These are phyloP conservation scores for Macadamia integrifolia DNA, from an alignment of 164 flowering plant genomes.

Conservation along the genomic window DNA sequence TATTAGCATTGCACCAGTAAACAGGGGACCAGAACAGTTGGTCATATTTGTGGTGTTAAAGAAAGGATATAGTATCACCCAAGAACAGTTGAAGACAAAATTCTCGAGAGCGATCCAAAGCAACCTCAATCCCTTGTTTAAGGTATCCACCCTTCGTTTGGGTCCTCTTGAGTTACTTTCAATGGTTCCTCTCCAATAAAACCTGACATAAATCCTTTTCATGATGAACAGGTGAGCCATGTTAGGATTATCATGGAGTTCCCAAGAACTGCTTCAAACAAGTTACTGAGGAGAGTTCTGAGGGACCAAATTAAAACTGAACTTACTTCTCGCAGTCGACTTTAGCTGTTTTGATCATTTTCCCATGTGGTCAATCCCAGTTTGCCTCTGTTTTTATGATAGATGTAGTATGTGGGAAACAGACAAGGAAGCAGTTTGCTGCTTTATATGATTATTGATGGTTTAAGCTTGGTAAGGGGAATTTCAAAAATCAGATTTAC, in stretches of 20 bases:
- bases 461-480: too few relatives aligned
- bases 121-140: constrained; percentile 85
- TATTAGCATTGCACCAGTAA: constrained; percentile 46
- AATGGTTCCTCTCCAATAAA: too few relatives aligned
- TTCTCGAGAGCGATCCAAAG: constrained; percentile 75
- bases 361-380: too few relatives aligned
- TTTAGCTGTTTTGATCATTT: constrained; percentile 21
- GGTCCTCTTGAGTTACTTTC: too few relatives aligned
- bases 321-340: constrained; percentile 44
- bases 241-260: constrained; percentile 77
- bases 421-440: too few relatives aligned
- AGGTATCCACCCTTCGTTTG: constrained; percentile 36
- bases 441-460: too few relatives aligned
- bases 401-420: too few relatives aligned
- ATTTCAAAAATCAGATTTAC: too few relatives aligned
- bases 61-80: constrained; percentile 32
- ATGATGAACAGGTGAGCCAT: constrained; percentile 53
- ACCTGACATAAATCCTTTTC: not conserved
- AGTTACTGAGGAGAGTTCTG: constrained; percentile 73
- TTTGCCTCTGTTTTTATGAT: too few relatives aligned
- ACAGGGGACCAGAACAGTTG: constrained; percentile 83
- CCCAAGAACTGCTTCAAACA: constrained; percentile 91
- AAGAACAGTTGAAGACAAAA: constrained; percentile 43
- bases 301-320: constrained; percentile 67
- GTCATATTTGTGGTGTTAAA: constrained; percentile 68